A percentile compares a stretch with the other conserved stretches of the same genome.
These are phyloP conservation scores for Fennellomyces sp. DNA, from an alignment of 371 early-diverging fungal genomes.

Conservation along the genomic window DNA sequence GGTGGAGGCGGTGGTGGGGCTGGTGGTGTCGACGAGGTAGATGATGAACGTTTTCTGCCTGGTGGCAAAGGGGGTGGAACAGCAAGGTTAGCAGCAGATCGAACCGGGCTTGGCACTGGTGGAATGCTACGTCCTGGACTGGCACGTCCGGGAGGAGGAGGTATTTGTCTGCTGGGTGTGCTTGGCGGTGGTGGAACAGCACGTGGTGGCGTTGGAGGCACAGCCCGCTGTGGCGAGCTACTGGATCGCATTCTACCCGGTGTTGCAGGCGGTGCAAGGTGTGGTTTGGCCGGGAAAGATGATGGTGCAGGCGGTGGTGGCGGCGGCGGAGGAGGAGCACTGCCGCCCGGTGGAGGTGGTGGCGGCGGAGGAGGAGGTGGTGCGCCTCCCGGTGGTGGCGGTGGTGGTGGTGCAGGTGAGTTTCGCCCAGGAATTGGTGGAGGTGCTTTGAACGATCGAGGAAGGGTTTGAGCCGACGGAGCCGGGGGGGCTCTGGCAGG, in stretches of 20 bases:
- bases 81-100: conserved; percentile 7
- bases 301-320: conserved; percentile 25
- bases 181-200: conserved; percentile 37
- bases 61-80: conserved; percentile 45
- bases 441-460: conserved; percentile 41
- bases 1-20: conserved; percentile 19
- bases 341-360: conserved; percentile 8
- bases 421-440: conserved; percentile 39
- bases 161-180: conserved; percentile 12
- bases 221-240: conserved; percentile 46
- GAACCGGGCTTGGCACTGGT: conserved; percentile 7
- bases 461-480: conserved; percentile 30
- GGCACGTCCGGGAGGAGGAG: conserved; percentile 19
- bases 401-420: conserved; percentile 1
- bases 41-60: conserved; percentile 37
- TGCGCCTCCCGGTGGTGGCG: conserved; percentile 23
- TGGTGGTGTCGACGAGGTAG: conserved; percentile 15
- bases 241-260: conserved; percentile 42
- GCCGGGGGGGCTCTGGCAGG: conserved; percentile 15
- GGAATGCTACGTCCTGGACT: conserved; percentile 14
- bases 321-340: conserved; percentile 22
- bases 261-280: conserved; percentile 30
- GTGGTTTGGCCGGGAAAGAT: conserved; percentile 24
- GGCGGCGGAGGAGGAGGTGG: conserved; percentile 16
- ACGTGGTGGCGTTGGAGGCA: conserved; percentile 44